phyloP scores from a whole-genome alignment of 2,329 filamentous ascomycete genomes.

The Ophiostoma australiae region DNA sequence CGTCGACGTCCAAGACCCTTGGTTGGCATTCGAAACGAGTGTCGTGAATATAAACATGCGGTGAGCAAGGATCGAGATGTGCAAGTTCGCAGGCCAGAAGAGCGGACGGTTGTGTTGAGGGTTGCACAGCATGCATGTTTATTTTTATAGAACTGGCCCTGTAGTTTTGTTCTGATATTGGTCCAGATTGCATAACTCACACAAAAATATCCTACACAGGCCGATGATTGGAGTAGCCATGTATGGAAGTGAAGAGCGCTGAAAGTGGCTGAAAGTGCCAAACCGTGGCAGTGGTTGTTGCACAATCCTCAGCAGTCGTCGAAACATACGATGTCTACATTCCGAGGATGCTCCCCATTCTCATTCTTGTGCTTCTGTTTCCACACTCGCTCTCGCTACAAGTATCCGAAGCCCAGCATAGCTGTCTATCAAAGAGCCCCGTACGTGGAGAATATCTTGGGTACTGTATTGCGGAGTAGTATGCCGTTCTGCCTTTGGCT shows the following conservation, averaged over 20 bases:
- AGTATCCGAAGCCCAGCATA: background rate
- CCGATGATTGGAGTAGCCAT: too few relatives aligned
- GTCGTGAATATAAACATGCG: background rate
- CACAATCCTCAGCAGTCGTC: background rate
- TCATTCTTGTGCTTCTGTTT: background rate
- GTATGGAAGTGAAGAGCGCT: too few relatives aligned
- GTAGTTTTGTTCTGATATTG: too few relatives aligned
- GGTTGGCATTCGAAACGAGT: background rate
- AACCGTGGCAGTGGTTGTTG: background rate
- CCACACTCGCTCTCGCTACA: background rate
- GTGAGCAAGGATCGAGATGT: background rate
- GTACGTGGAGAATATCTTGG: background rate
- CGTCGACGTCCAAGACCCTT: background rate
- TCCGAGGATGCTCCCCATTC: background rate
- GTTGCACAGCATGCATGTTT: background rate
- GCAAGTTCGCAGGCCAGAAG: background rate
- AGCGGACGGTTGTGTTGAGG: background rate
- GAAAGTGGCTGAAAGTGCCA: too few relatives aligned
- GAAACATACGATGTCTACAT: slow-evolving; percentile 3
- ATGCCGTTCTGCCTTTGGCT: background rate
- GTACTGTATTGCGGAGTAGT: too few relatives aligned
- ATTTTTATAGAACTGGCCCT: background rate
- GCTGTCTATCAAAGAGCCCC: too few relatives aligned
- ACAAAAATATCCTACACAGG: too few relatives aligned
- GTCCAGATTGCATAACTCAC: too few relatives aligned